Evolutionary conservation across 805 yeast genomes (phyloP).

Genomic region (Teunomyces aglyptinius): DNA sequence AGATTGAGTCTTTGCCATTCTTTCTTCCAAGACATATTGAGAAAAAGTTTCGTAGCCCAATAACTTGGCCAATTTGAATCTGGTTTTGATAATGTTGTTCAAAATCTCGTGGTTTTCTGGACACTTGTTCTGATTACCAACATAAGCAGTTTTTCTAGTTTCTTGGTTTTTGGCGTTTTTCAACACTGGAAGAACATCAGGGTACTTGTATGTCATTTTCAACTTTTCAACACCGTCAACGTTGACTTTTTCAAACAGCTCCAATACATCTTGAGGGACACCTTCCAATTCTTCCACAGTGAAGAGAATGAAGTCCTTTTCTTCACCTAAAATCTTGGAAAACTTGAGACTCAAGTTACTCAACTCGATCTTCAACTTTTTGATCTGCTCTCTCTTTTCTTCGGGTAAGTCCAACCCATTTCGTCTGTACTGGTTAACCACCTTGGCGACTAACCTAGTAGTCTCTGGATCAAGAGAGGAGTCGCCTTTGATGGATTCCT

Average conservation of each 20-base stretch:
- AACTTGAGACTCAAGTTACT: constrained; percentile 57
- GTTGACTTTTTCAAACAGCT: constrained; percentile 51
- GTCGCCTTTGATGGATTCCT: constrained; percentile 28
- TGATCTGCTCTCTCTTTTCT: constrained; percentile 54
- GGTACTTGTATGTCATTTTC: constrained; percentile 78
- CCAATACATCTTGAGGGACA: constrained; percentile 63
- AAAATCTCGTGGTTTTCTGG: constrained; percentile 64
- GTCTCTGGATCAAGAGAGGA: constrained; percentile 49
- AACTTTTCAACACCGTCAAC: constrained; percentile 40
- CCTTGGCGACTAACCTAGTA: constrained; percentile 54
- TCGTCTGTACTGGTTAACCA: constrained; percentile 56
- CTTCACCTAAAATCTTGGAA: constrained; percentile 68
- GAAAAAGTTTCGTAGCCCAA: constrained; percentile 71
- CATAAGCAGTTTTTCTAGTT: constrained; percentile 64
- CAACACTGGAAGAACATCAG: constrained; percentile 75
- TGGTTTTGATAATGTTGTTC: constrained; percentile 54
- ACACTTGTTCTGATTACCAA: constrained; percentile 67
- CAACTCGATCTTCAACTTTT: constrained; percentile 56
- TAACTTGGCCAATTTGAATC: constrained; percentile 59
- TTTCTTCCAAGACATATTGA: constrained; percentile 67
- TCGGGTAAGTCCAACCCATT: constrained; percentile 65
- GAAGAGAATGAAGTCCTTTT: constrained; percentile 58
- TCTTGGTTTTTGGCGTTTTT: constrained; percentile 63
- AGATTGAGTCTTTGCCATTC: constrained; percentile 73
- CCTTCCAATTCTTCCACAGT: constrained; percentile 68